A percentile compares a stretch with the other conserved stretches of the same genome.
Evolutionary conservation across 345 rosid species (phyloP).

Genomic region (Camelina sativa): DNA sequence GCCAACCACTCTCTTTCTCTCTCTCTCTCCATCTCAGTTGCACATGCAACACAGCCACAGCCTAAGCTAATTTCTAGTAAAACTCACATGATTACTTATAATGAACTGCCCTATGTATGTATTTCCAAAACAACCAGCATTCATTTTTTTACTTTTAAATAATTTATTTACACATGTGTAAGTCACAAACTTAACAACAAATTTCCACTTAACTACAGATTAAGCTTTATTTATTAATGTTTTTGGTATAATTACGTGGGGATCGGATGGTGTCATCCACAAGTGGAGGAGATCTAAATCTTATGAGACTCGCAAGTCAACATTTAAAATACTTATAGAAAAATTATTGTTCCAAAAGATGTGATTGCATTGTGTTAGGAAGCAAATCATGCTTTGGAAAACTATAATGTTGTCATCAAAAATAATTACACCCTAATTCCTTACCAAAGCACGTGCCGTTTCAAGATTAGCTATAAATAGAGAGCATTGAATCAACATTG

Average conservation of each 20-base stretch:
- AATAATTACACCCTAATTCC: slow-evolving; percentile 31
- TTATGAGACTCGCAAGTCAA: slow-evolving; percentile 11
- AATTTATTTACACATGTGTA: neutral
- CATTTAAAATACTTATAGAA: neutral
- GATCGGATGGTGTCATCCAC: neutral
- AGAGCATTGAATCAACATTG: slow-evolving; percentile 44
- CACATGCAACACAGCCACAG: slow-evolving; percentile 39
- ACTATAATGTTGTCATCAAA: slow-evolving; percentile 6
- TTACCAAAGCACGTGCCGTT: slow-evolving; percentile 32
- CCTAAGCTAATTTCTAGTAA: slow-evolving; percentile 20
- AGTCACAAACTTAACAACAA: neutral
- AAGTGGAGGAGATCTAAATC: slow-evolving; percentile 13
- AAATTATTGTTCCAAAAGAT: neutral
- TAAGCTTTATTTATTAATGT: neutral
- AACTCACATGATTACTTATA: slow-evolving; percentile 9
- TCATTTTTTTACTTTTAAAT: neutral
- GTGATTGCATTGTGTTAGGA: slow-evolving; percentile 11
- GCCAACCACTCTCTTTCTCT: slow-evolving; percentile 28
- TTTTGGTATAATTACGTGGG: neutral
- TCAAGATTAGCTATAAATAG: slow-evolving; percentile 17
- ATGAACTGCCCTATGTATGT: neutral
- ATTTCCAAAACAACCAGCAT: neutral
- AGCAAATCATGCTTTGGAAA: slow-evolving; percentile 29
- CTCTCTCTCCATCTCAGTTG: slow-evolving; percentile 20
- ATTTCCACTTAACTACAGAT: neutral